These are phyloP conservation scores for Yarrowia galli DNA, from an alignment of 1,139 yeast species.

Conservation along the genomic window DNA sequence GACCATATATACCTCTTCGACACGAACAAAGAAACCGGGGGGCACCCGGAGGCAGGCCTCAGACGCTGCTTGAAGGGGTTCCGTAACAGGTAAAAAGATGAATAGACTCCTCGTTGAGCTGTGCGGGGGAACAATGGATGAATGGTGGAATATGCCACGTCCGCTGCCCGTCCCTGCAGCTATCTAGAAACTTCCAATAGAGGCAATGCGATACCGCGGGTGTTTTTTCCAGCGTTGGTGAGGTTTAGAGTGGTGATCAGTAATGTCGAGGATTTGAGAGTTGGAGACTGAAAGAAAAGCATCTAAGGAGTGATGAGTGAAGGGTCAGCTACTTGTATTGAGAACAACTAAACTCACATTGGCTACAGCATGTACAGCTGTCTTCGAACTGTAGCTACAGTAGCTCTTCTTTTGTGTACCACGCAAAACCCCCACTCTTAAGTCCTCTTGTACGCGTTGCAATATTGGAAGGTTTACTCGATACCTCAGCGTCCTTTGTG, in stretches of 20 bases:
- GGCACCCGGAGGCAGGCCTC: background rate
- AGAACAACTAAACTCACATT: no score
- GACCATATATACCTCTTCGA: background rate
- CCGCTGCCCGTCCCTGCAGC: constrained; percentile 18
- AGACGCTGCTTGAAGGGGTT: background rate
- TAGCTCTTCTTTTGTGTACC: background rate
- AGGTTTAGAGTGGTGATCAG: no score
- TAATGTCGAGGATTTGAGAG: no score
- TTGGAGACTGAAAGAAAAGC: no score
- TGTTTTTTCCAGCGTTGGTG: background rate
- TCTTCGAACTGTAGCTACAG: no score
- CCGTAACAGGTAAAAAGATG: constrained; percentile 15
- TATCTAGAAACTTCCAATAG: constrained; percentile 29
- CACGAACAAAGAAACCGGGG: constrained; percentile 6
- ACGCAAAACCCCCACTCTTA: background rate
- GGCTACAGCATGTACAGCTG: background rate
- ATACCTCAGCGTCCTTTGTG: constrained; percentile 7
- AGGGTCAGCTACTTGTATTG: no score
- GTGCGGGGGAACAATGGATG: constrained; percentile 11
- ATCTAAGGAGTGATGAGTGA: no score
- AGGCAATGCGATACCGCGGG: constrained; percentile 20
- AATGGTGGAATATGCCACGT: background rate
- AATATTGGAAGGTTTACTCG: constrained; percentile 31
- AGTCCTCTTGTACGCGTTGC: background rate
- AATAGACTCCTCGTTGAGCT: background rate